Evolutionary conservation across 2,329 filamentous ascomycete species (phyloP), one percentile per base, ranked within the genome.

Genomic region (Pyrenochaeta sp.): DNA sequence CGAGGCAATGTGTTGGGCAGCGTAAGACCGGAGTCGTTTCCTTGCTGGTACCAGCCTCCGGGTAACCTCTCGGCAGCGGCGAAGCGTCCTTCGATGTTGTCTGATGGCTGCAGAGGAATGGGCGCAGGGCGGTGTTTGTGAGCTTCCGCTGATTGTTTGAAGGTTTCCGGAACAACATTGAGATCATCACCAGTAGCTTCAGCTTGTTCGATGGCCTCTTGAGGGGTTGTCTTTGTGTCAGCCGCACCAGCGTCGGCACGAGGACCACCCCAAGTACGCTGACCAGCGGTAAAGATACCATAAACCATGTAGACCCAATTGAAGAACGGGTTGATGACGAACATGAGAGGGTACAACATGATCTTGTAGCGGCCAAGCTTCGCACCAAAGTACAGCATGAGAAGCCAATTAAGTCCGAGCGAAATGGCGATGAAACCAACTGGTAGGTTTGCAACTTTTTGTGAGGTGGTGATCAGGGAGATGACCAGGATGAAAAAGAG

Each of bases 271-370:
- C 95, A 99, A 1, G 94, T 98, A 61, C 94, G 85, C 74, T 97
- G 92, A 17, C 93, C 92, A 27, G 93, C 92, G 0, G 94, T 97
- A 76, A 96, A 95, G 64, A 97, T 96, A 39, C 92, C 93, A 74
- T 97, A 97, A 2, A 97, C 90, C 90, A 97, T 97, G 79, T 98
- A 98, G 53, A 92, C 85, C 94, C 94, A 98, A 77, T 98, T 98
- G 83, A 97, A 93, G 72, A 98, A 96, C 0, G 95, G 94, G 71
- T 97, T 98, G 59, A 97, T 76, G 41, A 97, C 78, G 73, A 97
- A 98, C 92, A 98, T 97, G 58, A 98, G 68, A 0, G 94, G 94
- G 72, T 98, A 98, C 5, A 98, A 82, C 89, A 91, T 94, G 58
- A 96, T 90, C 81, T 99, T 98, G 81, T 89, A 97, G 10, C 95